Evolutionary conservation across 2,329 filamentous ascomycete species (phyloP).

Genomic region (Exophiala xenobiotica): DNA sequence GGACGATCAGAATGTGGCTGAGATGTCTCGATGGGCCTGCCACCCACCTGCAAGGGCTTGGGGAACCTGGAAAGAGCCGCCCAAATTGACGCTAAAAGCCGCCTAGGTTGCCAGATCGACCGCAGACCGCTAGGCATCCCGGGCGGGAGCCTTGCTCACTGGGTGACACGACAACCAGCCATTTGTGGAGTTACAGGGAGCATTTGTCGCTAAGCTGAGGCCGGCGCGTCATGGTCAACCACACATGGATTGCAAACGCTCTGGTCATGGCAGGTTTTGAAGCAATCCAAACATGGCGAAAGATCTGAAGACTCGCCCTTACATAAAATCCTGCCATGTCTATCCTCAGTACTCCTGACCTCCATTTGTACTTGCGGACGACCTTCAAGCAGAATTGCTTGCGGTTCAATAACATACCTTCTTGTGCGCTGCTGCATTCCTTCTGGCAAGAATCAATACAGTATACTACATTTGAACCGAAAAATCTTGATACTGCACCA

Average conservation of each 20-base stretch:
- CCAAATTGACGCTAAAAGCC: background rate
- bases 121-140: background rate
- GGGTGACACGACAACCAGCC: background rate
- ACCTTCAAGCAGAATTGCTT: no score
- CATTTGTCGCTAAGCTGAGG: background rate
- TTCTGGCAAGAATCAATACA: no score
- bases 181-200: background rate
- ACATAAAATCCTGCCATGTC: background rate
- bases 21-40: conserved; percentile 7
- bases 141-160: background rate
- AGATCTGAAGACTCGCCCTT: background rate
- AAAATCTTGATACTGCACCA: no score
- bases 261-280: conserved; percentile 16
- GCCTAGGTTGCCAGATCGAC: background rate
- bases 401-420: no score
- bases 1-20: conserved; percentile 10
- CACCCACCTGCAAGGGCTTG: background rate
- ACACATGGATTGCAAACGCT: conserved; percentile 3
- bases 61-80: background rate
- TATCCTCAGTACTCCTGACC: background rate
- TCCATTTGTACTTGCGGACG: no score
- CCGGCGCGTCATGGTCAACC: conserved; percentile 10
- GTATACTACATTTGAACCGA: no score
- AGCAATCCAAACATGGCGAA: conserved; percentile 7
- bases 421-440: no score